Conservation (phyloP, 495 filamentous ascomycete species). For the Parachaetomium inaequale region DNA sequence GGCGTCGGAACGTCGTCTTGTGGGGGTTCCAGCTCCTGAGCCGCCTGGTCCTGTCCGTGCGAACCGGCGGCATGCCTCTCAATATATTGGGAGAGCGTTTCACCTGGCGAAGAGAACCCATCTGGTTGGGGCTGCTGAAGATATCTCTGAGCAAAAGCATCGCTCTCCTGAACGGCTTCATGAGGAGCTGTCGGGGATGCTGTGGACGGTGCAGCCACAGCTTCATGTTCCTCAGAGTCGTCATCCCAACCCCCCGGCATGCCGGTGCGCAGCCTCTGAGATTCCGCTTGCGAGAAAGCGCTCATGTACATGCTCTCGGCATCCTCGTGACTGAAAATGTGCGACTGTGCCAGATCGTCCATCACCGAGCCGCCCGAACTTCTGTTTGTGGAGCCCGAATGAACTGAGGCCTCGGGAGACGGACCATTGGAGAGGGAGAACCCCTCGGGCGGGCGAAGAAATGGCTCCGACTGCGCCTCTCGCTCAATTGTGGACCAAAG, state of each 20-base stretch:
- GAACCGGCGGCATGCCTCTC: not conserved
- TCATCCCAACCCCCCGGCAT: slow-evolving; percentile 62
- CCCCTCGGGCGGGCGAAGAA: slow-evolving; percentile 26
- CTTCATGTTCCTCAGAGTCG: slow-evolving; percentile 2
- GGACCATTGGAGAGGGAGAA: slow-evolving; percentile 16
- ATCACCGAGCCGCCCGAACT: slow-evolving; percentile 13
- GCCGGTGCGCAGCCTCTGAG: slow-evolving; percentile 39
- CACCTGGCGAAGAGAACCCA: not conserved
- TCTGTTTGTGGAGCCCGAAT: slow-evolving; percentile 28
- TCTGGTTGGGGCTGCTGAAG: not conserved
- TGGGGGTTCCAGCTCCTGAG: slow-evolving; percentile 17
- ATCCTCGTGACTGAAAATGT: slow-evolving; percentile 82
- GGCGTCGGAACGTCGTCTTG: slow-evolving; percentile 43
- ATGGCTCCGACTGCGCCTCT: slow-evolving; percentile 39
- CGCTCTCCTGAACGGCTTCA: not conserved
- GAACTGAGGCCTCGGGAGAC: slow-evolving; percentile 22
- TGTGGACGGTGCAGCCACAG: not conserved
- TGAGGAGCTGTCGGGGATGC: not conserved
- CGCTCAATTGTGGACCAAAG: slow-evolving; percentile 33
- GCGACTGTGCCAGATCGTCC: slow-evolving; percentile 66
- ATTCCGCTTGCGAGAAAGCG: slow-evolving; percentile 45
- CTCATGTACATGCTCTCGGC: slow-evolving; percentile 95
- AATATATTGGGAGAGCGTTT: not conserved
- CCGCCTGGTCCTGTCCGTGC: not conserved
- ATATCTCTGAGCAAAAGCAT: not conserved